Base-by-base conservation (phyloP, 1,284 basidiomycete species). In the Moniliophthora roreri region DNA sequence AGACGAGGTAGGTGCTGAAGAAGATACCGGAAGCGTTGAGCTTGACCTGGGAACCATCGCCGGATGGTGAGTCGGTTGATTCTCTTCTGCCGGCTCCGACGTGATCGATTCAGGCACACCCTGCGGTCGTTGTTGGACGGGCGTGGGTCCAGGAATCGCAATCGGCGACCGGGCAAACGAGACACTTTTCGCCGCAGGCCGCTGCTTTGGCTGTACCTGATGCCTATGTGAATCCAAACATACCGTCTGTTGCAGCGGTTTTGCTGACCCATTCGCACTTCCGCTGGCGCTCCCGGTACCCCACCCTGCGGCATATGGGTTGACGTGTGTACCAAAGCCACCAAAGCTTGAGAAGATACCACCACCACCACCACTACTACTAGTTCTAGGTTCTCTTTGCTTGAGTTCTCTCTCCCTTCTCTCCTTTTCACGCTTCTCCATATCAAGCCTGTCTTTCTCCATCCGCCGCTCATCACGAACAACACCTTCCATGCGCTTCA, bases 121-220 rank as follows among this genome's bases (percentile, higher is more conserved):
- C 32, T 26, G 23, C 7, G 36, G 24, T 16, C 34, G 26, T 35
- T 36, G 21, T 24, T 28, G 10, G 10, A 15, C 16, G 18, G n/a
- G 24, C 35, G 49, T 21, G 13, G 9, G 26, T 16, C 39, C 23
- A 37, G 37, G 54, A 37, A 35, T 55, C 38, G 34, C 38, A 16
- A 41, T 24, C 7, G 69, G 66, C 5, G 68, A 62, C n/a, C 72
- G 69, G 4, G 72, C 71, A 59, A 80, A 81, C 48, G 79, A 81
- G 3, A 81, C 75, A 20, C 76, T 79, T 63, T 76, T 77, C 24
- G 77, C 78, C 5, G 77, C 64, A 4, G 75, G 73, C n/a, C 76
- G 62, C 18, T 23, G 24, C 28, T 40, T 37, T 13, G n/a, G n/a
- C 35, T 28, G 45, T 24, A 8, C 21, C 23, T 53, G 44, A 37